Conservation (phyloP, 1,284 basidiomycete genomes). For the Spongispora temasekensis region DNA sequence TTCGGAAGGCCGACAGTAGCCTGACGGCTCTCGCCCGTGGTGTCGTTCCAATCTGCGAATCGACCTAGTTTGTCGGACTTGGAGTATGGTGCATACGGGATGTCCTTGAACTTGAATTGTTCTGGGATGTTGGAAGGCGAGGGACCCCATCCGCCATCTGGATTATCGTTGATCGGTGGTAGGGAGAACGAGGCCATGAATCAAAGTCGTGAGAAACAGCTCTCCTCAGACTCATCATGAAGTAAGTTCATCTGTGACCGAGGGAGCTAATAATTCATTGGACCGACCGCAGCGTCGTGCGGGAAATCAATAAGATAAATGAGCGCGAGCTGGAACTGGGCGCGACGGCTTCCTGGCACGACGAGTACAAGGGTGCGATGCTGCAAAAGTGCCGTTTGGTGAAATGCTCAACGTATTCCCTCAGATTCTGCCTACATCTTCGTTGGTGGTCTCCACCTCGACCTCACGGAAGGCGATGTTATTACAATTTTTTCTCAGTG, state of each 20-base stretch:
- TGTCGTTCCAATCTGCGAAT: slow-evolving; percentile 97
- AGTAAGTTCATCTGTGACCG: slow-evolving; percentile 48
- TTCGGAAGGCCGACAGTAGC: slow-evolving; percentile 51
- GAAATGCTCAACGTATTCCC: slow-evolving; percentile 4
- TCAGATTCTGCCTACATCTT: slow-evolving; percentile 95
- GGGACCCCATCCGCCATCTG: slow-evolving; percentile 83
- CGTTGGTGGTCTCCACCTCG: slow-evolving; percentile 82
- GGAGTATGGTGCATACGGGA: slow-evolving; percentile 96
- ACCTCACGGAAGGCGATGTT: slow-evolving; percentile 96
- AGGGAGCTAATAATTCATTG: neutral
- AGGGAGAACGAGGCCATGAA: slow-evolving; percentile 80
- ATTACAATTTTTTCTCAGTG: slow-evolving; percentile 98
- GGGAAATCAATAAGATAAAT: slow-evolving; percentile 93
- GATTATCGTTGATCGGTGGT: slow-evolving; percentile 77
- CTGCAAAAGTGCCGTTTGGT: neutral
- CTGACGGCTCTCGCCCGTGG: slow-evolving; percentile 65
- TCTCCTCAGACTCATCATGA: slow-evolving; percentile 49
- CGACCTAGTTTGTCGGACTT: slow-evolving; percentile 98
- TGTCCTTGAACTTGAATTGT: slow-evolving; percentile 86
- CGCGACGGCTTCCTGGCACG: slow-evolving; percentile 86
- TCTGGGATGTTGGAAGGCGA: slow-evolving; percentile 73
- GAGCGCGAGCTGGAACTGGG: slow-evolving; percentile 89
- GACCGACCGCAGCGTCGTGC: slow-evolving; percentile 68
- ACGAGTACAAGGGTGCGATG: slow-evolving; percentile 83
- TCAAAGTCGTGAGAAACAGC: slow-evolving; percentile 52